A percentile compares a stretch with the other conserved stretches of the same genome.
phyloP scores from a whole-genome alignment of 768 basidiomycete genomes.

The Amanita rubescens region DNA sequence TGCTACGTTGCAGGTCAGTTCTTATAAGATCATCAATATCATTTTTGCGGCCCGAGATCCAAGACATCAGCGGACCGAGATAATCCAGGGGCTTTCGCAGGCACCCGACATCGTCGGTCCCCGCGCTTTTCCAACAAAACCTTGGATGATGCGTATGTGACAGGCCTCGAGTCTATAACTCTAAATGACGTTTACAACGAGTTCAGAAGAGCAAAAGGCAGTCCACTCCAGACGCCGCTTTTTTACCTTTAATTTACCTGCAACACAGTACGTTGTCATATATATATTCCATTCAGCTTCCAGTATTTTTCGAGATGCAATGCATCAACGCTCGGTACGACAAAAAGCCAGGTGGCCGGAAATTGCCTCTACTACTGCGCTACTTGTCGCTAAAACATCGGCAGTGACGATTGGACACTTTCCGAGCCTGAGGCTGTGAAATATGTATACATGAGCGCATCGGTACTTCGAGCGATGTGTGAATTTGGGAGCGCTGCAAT shows the following conservation, averaged over 20 bases:
- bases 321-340: too few species aligned
- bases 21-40: not conserved
- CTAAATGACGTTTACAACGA: not conserved
- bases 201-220: too few species aligned
- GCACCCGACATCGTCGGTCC: not conserved
- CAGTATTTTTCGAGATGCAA: too few species aligned
- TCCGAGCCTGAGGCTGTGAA: not conserved
- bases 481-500: not conserved
- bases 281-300: too few species aligned
- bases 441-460: not conserved
- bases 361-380: too few species aligned
- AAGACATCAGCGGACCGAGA: not conserved
- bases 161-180: not conserved
- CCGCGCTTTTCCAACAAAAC: constrained; percentile 1
- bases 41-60: not conserved
- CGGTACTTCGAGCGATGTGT: not conserved
- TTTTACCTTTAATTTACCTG: not conserved
- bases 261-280: not conserved
- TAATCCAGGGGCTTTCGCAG: not conserved
- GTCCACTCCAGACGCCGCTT: not conserved
- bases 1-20: not conserved
- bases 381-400: not conserved
- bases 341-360: too few species aligned
- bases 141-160: not conserved
- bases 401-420: not conserved